phyloP scores from a whole-genome alignment of 768 basidiomycete genomes.

The Harrya chromipes region DNA sequence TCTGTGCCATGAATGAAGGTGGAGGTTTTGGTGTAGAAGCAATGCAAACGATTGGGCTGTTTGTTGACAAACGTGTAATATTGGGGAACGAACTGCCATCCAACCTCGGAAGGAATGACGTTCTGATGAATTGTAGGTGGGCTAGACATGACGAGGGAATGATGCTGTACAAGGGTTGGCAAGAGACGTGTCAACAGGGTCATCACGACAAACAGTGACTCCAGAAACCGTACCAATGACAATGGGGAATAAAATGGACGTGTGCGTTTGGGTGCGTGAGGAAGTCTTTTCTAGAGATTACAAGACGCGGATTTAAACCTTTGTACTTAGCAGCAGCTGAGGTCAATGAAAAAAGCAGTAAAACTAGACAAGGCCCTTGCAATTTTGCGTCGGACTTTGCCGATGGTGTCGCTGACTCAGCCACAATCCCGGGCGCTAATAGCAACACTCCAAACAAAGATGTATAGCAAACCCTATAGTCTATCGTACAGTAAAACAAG shows the following conservation, averaged over 20 bases:
- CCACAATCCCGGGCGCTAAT: not conserved
- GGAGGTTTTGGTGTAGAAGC: constrained; percentile 97
- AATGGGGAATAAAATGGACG: constrained; percentile 34
- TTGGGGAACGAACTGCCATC: constrained; percentile 99
- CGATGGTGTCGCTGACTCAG: constrained; percentile 30
- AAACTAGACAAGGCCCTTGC: constrained; percentile 11
- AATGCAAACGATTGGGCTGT: constrained; percentile 93
- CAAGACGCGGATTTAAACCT: constrained; percentile 31
- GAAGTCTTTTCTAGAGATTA: constrained; percentile 34
- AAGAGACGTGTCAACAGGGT: too few relatives aligned
- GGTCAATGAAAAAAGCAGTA: constrained; percentile 19
- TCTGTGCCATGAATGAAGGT: constrained; percentile 97
- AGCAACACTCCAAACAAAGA: too few relatives aligned
- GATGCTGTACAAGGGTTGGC: constrained; percentile 21
- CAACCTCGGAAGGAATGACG: constrained; percentile 90
- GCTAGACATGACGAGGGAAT: constrained; percentile 38
- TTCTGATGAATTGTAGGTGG: constrained; percentile 50
- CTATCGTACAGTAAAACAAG: too few relatives aligned
- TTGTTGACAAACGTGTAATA: constrained; percentile 99
- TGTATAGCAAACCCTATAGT: too few relatives aligned
- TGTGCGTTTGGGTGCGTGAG: constrained; percentile 34
- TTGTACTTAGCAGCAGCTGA: constrained; percentile 24
- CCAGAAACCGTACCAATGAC: constrained; percentile 20
- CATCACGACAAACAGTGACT: too few relatives aligned
- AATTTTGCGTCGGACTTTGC: constrained; percentile 34